A percentile compares a stretch with the other conserved stretches of the same genome.
These are phyloP conservation scores for Botryotinia calthae DNA, from an alignment of 2,329 filamentous ascomycete species.

Conservation along the genomic window DNA sequence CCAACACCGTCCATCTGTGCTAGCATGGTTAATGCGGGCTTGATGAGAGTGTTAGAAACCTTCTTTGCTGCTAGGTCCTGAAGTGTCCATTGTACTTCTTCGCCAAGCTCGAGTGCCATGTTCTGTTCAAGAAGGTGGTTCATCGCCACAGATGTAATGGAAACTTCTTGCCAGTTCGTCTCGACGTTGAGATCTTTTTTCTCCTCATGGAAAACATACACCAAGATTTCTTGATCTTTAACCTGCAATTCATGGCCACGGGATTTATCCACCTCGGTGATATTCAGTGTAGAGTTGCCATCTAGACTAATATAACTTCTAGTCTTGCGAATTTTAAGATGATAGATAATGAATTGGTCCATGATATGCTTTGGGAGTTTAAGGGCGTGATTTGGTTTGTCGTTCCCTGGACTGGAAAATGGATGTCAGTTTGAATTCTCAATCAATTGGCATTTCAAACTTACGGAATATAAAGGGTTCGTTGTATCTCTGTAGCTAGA, in stretches of 20 bases:
- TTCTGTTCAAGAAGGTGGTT: constrained; percentile 27
- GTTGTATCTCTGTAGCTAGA: constrained; percentile 26
- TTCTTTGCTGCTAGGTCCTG: constrained; percentile 17
- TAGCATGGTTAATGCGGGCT: constrained; percentile 28
- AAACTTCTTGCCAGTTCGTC: constrained; percentile 29
- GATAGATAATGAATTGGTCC: not conserved
- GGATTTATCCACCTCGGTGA: constrained; percentile 23
- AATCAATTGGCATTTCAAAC: constrained; percentile 8
- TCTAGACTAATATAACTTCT: constrained; percentile 19
- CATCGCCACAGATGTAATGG: constrained; percentile 23
- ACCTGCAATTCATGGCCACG: constrained; percentile 9
- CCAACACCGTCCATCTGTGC: constrained; percentile 33
- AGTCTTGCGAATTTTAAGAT: constrained; percentile 21
- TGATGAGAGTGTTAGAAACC: constrained; percentile 21
- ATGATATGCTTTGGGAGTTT: constrained; percentile 14
- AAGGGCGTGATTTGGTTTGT: constrained; percentile 18
- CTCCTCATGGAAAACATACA: constrained; percentile 16
- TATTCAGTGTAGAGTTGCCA: constrained; percentile 22
- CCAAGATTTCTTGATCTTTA: constrained; percentile 5
- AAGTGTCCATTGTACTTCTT: constrained; percentile 26
- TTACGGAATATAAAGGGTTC: constrained; percentile 35
- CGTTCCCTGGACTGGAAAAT: constrained; percentile 7
- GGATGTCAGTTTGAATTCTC: not conserved
- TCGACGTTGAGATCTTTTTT: constrained; percentile 2
- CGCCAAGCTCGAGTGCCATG: constrained; percentile 27